Base-by-base conservation (phyloP, 2,329 filamentous ascomycete species). In the Sporothrix brunneoviolacea region DNA sequence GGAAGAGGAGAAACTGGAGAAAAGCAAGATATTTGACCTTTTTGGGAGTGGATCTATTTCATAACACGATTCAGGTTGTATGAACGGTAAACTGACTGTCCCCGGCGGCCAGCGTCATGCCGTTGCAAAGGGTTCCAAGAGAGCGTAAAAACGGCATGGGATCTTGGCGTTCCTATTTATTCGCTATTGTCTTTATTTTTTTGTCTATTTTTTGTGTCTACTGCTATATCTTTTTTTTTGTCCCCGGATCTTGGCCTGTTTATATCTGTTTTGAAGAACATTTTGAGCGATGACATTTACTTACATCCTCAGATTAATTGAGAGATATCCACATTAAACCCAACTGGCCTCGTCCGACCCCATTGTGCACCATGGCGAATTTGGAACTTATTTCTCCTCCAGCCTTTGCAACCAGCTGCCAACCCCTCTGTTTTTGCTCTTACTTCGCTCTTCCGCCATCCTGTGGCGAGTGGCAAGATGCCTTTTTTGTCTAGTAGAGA, bases 141-240 rank as follows among this genome's bases (percentile, higher is more conserved):
- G 50, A 47, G 35, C 36, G 45, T 36, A 43, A 38, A 55, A 48
- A 52, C 8, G 52, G 52, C 54, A 53, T 53, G 52, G 52, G 38
- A 50, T 48, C 24, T 47, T 21, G 55, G 55, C 54, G 55, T 58
- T 56, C 47, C 47, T 37, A 38, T 47, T 47, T n/a, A 16, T 27
- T 32, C 32, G 8, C 30, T 47, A 4, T 38, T 18, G 10, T 33
- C 15, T 37, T 35, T 19, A 12, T 44, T 39, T 44, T 45, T 21
- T 37, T 16, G 8, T 8, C n/a, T 12, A 16, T 15, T 36, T 35
- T 27, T 36, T 24, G 21, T 8, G 33, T 35, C 33, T 21, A 37
- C 16, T n/a, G 44, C 12, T 43, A 35, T 27, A 42, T 45, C n/a
- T 36, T 21, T 47, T 39, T 22, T 37, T 49, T 44, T 50, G 15